A percentile compares a stretch with the other conserved stretches of the same genome.
These are phyloP conservation scores for Aureobasidium sp. DNA, from an alignment of 2,329 filamentous ascomycete genomes.

Conservation along the genomic window DNA sequence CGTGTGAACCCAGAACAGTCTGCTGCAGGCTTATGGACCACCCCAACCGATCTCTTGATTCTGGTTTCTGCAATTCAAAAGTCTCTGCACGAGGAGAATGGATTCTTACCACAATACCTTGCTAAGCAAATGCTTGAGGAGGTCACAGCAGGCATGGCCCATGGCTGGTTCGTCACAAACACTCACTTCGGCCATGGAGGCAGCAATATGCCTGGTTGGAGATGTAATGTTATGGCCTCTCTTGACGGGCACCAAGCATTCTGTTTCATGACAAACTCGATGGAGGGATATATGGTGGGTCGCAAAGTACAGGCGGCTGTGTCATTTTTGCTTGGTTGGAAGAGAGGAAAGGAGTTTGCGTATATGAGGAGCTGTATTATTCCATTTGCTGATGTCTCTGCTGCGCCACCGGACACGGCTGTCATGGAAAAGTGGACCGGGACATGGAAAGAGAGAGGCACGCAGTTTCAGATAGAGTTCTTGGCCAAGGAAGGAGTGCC, in stretches of 20 bases:
- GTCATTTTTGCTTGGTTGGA: background rate
- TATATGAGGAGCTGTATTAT: background rate
- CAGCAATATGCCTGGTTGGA: background rate
- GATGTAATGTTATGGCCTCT: background rate
- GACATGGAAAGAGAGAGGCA: background rate
- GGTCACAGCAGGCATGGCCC: constrained; percentile 15
- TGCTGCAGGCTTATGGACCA: constrained; percentile 25
- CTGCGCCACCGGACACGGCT: background rate
- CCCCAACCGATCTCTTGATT: constrained; percentile 22
- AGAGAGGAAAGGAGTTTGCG: background rate
- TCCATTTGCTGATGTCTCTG: background rate
- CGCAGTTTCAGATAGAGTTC: background rate
- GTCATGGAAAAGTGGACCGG: background rate
- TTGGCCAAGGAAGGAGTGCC: background rate
- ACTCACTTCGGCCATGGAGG: background rate
- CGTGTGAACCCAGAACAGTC: constrained; percentile 20
- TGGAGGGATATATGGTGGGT: background rate
- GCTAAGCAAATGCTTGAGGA: constrained; percentile 22
- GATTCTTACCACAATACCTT: constrained; percentile 17
- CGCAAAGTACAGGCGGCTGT: background rate
- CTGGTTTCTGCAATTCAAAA: constrained; percentile 20
- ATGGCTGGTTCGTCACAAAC: constrained; percentile 17
- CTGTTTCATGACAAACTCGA: background rate
- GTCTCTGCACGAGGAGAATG: constrained; percentile 14
- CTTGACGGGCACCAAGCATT: background rate